Base-by-base conservation (phyloP, 345 rosid species). In the Eucalyptus globulus region DNA sequence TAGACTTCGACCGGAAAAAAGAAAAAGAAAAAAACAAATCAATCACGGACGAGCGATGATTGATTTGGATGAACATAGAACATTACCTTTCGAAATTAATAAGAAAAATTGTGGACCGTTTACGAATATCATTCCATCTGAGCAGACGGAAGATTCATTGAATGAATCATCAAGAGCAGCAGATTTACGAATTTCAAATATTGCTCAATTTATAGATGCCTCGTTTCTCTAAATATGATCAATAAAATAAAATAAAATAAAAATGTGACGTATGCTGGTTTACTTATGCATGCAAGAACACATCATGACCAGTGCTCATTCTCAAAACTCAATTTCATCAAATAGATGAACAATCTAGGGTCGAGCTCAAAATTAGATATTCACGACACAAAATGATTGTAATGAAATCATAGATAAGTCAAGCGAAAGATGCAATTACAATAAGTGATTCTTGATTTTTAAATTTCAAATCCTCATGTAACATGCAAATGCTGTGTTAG, bases 211-310 rank as follows among this genome's bases (percentile, higher is more conserved):
- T 21, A 4, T 11, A 76, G 4, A 37, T 76, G 26, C 5, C 8
- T 76, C 9, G 3, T 11, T 44, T 37, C 27, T 76, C 4, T 69
- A 69, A 7, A 8, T n/a, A n/a, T n/a, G n/a, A n/a, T 9, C 13
- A 1, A 34, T 15, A 3, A 9, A 31, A 31, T 31, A 15, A n/a
- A 31, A 67, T 16, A 31, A n/a, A n/a, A 1, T 1, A 69, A 31
- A n/a, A n/a, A 1, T 1, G 0, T 5, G 24, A 9, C 21, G 13
- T 3, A 11, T 11, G 47, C 3, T 7, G 7, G 12, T 76, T 76
- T 37, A 7, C 14, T 21, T 4, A 2, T 6, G 76, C 76, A 76
- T 76, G 45, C 47, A 11, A 40, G 5, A 76, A 2, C 29, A 40
- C 4, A 11, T 7, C 8, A 4, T 7, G 6, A 76, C 16, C 2